A percentile compares a stretch with the other conserved stretches of the same genome.
These are phyloP conservation scores for Delphinella strobiligena DNA, from an alignment of 2,329 filamentous ascomycete genomes.

Conservation along the genomic window DNA sequence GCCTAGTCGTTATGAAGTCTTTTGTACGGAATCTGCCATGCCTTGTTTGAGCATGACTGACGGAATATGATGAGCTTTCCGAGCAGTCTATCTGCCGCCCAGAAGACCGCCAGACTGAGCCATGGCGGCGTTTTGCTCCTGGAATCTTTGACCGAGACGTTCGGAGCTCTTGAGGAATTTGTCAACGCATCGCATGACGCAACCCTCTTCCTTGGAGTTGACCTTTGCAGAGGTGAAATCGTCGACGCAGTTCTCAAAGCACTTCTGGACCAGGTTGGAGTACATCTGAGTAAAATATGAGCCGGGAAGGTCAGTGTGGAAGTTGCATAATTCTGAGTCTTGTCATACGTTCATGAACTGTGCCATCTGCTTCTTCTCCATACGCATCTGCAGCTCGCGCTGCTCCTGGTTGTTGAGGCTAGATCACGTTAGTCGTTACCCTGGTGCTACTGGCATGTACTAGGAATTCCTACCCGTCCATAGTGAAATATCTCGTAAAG, in stretches of 20 bases:
- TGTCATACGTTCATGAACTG: conserved; percentile 91
- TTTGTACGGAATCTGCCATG: neutral
- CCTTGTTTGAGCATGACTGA: too few species aligned
- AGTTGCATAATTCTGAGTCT: conserved; percentile 8
- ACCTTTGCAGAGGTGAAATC: conserved; percentile 98
- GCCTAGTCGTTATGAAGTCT: neutral
- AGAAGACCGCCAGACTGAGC: conserved; percentile 43
- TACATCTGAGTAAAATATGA: conserved; percentile 42
- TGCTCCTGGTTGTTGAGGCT: conserved; percentile 70
- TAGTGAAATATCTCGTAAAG: conserved; percentile 9
- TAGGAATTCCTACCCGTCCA: conserved; percentile 23
- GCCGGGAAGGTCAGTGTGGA: conserved; percentile 1
- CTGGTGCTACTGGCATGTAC: neutral
- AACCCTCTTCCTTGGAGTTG: conserved; percentile 75
- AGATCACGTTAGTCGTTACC: conserved; percentile 5
- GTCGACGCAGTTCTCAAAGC: conserved; percentile 94
- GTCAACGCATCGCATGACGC: conserved; percentile 87
- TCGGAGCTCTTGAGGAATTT: conserved; percentile 91
- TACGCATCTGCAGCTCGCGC: conserved; percentile 83
- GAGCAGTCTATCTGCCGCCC: conserved; percentile 6
- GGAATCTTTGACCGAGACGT: conserved; percentile 83
- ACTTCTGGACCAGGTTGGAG: conserved; percentile 67
- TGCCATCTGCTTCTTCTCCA: conserved; percentile 98
- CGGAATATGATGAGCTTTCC: too few species aligned
- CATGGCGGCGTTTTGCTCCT: conserved; percentile 59